Conservation (phyloP, 345 rosid genomes). For the Bruguiera parviflora region DNA sequence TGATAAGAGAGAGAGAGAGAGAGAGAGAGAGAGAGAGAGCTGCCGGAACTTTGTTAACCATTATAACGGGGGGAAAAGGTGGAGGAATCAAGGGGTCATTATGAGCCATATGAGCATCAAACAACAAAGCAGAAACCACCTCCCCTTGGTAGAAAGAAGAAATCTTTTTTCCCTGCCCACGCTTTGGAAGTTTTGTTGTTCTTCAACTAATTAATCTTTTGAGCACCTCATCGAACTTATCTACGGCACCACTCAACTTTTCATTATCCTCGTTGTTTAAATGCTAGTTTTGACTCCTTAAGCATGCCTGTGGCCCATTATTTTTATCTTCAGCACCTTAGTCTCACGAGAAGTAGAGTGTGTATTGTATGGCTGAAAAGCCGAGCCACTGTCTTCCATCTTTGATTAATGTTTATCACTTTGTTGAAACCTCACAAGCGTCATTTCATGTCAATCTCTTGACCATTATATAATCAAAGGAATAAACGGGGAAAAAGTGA, state of each 20-base stretch:
- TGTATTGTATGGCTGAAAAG: neutral
- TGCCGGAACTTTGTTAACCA: conserved; percentile 7
- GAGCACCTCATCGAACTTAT: conserved; percentile 16
- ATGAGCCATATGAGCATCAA: conserved; percentile 12
- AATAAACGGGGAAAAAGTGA: neutral
- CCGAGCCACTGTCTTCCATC: neutral
- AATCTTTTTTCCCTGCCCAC: conserved; percentile 5
- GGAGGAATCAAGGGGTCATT: conserved; percentile 8
- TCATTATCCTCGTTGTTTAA: neutral
- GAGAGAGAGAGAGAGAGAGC: too few relatives aligned
- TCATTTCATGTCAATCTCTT: neutral
- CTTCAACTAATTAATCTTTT: neutral
- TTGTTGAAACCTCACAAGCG: neutral
- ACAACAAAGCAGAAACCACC: conserved; percentile 1
- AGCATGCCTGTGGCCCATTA: neutral
- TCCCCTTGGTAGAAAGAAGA: neutral
- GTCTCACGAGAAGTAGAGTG: neutral
- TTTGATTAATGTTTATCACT: neutral
- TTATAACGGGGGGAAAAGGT: conserved; percentile 1
- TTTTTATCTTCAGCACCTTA: neutral
- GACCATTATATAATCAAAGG: neutral
- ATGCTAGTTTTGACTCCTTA: conserved; percentile 2
- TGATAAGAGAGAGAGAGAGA: too few relatives aligned
- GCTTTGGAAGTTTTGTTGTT: neutral
- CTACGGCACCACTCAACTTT: conserved; percentile 8